Conservation (phyloP, 768 basidiomycete genomes). For the Polyporus arcularius region DNA sequence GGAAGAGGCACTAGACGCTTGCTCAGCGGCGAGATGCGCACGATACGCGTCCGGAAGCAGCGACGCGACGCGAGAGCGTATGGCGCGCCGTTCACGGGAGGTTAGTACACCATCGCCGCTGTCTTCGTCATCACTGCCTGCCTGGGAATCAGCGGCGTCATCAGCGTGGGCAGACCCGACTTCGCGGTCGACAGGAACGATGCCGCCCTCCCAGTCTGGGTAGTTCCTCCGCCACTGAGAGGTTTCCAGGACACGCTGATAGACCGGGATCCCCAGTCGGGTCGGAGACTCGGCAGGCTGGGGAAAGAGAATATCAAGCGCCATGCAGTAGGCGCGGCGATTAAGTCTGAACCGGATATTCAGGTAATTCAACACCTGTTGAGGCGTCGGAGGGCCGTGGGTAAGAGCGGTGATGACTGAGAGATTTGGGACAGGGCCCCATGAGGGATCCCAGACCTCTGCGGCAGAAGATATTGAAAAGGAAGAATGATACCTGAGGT, state of each 20-base stretch:
- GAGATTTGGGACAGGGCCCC: not conserved
- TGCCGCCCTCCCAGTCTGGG: constrained; percentile 10
- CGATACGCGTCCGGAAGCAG: not conserved
- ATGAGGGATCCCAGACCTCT: not conserved
- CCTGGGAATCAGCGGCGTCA: constrained; percentile 11
- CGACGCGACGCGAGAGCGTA: not conserved
- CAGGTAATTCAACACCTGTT: not conserved
- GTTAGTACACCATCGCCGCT: not conserved
- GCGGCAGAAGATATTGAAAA: not conserved
- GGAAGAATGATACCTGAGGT: not conserved
- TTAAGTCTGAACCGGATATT: not conserved
- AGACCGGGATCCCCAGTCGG: not conserved
- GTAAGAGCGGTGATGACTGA: not conserved
- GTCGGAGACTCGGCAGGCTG: too few species aligned
- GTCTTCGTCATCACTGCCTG: constrained; percentile 10
- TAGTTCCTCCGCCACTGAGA: constrained; percentile 6
- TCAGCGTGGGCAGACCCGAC: constrained; percentile 9
- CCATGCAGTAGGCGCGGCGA: not conserved
- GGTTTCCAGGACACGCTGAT: constrained; percentile 4
- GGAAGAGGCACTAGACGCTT: not conserved
- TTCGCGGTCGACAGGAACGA: constrained; percentile 6
- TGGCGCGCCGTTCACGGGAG: not conserved
- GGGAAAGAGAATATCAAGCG: not conserved
- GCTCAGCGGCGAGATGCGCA: not conserved
- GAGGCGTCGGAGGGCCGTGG: not conserved